phyloP scores from a whole-genome alignment of 331 rosid genomes.

The Malus hybrid region DNA sequence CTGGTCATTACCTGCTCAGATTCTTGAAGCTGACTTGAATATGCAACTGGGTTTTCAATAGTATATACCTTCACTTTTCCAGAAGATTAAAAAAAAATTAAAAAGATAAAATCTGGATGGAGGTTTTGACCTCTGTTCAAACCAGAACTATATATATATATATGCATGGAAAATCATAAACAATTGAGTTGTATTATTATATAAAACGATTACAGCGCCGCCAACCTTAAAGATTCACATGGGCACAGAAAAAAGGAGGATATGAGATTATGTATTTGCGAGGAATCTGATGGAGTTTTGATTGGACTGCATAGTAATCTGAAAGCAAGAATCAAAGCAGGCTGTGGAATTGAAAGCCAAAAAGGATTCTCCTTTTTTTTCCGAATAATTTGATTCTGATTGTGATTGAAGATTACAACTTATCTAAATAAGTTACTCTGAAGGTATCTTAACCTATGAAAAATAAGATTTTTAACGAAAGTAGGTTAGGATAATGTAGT shows the following conservation, averaged over 20 bases:
- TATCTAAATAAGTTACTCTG: too few species aligned
- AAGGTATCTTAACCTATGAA: too few species aligned
- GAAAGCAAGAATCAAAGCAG: background rate
- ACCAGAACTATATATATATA: background rate
- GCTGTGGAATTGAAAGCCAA: background rate
- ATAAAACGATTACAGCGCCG: background rate
- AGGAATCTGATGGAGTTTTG: background rate
- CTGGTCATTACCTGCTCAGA: background rate
- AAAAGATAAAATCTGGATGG: background rate
- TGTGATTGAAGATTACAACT: background rate
- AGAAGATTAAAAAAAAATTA: background rate
- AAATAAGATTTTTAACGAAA: too few species aligned
- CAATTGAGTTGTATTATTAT: background rate
- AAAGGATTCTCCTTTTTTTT: background rate
- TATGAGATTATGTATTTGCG: background rate
- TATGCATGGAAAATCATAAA: background rate
- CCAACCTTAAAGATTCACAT: background rate
- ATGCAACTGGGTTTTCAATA: background rate
- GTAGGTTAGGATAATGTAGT: fast-evolving
- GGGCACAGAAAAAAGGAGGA: background rate
- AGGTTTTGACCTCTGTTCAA: background rate
- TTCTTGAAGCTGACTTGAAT: background rate
- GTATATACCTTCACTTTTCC: background rate
- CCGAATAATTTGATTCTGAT: background rate
- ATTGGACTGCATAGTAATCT: background rate